Percentiles rank a stretch among this genome's conserved stretches.
phyloP scores from a whole-genome alignment of 2,329 filamentous ascomycete species.

The Phialophora verrucosa region DNA sequence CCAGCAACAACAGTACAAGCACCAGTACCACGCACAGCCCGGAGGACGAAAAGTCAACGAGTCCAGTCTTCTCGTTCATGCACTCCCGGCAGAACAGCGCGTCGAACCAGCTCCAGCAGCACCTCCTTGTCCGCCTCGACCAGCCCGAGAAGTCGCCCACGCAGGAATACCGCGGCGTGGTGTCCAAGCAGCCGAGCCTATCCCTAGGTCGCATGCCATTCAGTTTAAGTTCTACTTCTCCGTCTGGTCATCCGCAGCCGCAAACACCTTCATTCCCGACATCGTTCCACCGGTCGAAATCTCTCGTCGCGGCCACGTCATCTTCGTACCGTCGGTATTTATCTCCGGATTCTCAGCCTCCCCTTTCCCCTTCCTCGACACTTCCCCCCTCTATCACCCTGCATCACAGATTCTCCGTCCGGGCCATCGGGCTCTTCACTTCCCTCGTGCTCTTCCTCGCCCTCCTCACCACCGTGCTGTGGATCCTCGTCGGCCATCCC shows the following conservation, averaged over 20 bases:
- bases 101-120: constrained; percentile 1
- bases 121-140: constrained; percentile 1
- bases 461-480: constrained; percentile 31
- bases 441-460: constrained; percentile 28
- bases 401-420: constrained; percentile 35
- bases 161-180: not conserved
- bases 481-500: constrained; percentile 39
- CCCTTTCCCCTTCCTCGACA: no score
- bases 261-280: constrained; percentile 2
- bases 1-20: not conserved
- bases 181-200: constrained; percentile 12
- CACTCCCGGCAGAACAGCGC: constrained; percentile 24
- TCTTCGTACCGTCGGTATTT: not conserved
- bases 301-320: not conserved
- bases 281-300: not conserved
- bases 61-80: constrained; percentile 31
- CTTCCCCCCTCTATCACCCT: constrained; percentile 23
- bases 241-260: constrained; percentile 4
- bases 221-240: constrained; percentile 25
- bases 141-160: not conserved
- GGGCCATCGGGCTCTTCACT: constrained; percentile 23
- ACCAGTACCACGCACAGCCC: not conserved
- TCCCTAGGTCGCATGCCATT: constrained; percentile 28
- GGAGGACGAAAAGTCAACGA: constrained; percentile 10
- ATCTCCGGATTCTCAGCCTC: not conserved